A percentile compares a stretch with the other conserved stretches of the same genome.
Evolutionary conservation across 345 rosid genomes (phyloP).

Genomic region (Abelmoschus esculentus): DNA sequence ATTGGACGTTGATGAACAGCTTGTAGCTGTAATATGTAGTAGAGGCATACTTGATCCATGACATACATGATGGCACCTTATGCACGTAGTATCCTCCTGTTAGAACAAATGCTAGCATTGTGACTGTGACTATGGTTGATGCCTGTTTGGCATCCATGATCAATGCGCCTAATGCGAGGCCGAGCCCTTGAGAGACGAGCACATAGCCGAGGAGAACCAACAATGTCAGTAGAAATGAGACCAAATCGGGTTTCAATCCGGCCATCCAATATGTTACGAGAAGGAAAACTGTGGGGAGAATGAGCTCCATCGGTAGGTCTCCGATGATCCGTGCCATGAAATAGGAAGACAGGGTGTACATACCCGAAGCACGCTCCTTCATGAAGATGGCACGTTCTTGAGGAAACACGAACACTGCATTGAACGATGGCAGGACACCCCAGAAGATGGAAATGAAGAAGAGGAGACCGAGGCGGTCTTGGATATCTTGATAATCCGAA

Average conservation of each 20-base stretch:
- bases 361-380: constrained; percentile 6
- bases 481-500: constrained; percentile 55
- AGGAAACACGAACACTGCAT: background rate
- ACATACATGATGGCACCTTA: background rate
- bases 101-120: constrained; percentile 3
- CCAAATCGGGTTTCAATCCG: background rate
- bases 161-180: background rate
- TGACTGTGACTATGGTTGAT: background rate
- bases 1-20: background rate
- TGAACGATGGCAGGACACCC: constrained; percentile 3
- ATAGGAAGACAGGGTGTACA: constrained; percentile 1
- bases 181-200: constrained; percentile 1
- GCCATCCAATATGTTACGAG: background rate
- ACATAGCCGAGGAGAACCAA: background rate
- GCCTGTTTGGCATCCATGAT: constrained; percentile 6
- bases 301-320: background rate
- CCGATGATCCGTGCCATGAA: constrained; percentile 2
- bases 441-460: background rate
- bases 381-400: constrained; percentile 1
- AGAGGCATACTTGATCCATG: background rate
- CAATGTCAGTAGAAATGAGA: background rate
- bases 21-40: background rate
- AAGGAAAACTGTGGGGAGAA: constrained; percentile 1
- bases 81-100: background rate
- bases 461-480: constrained; percentile 29